Base-by-base conservation (phyloP, 768 basidiomycete genomes). In the Leccinum variicolor region DNA sequence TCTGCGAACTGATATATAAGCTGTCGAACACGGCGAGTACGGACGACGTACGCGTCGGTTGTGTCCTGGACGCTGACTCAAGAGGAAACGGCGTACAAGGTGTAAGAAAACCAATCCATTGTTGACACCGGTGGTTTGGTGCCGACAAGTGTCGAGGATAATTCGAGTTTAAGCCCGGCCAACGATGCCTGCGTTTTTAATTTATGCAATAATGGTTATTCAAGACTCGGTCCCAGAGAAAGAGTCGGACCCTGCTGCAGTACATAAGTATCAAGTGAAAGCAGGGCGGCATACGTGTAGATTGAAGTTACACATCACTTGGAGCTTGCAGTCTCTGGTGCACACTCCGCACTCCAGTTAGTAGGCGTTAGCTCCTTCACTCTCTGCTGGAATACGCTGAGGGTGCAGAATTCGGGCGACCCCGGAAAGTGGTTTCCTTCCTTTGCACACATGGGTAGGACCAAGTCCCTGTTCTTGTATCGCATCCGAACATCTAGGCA, bases 31-130 rank as follows among this genome's bases (percentile, higher is more conserved):
- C 9, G 9, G 36, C 47, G 21, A 29, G 45, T 21, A 51, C 8
- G 31, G 31, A 29, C 49, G 53, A 59, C 92, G 87, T 76, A 94
- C 94, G 97, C 69, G 95, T 98, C 79, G 93, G 84, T 79, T 96
- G 92, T 70, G 94, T 97, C 81, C 92, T 88, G 55, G 23, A 56
- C 56, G 26, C 3, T 55, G 57, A 15, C 6, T 13, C 19, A 46
- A 58, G 67, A 56, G 71, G 61, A 13, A 23, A 59, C 46, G 55
- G 47, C 15, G 28, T 1, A n/a, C 39, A 10, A n/a, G 9, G 36
- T 17, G 15, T 15, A 6, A 17, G 34, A 36, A 29, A 50, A 46
- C 33, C 48, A 45, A 3, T n/a, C 17, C 3, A 39, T n/a, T 0
- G 7, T 36, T 8, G 3, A 15, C 15, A 7, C 2, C 9, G 36